Base-by-base conservation (phyloP, 805 yeast species). In the Lachancea waltii region DNA sequence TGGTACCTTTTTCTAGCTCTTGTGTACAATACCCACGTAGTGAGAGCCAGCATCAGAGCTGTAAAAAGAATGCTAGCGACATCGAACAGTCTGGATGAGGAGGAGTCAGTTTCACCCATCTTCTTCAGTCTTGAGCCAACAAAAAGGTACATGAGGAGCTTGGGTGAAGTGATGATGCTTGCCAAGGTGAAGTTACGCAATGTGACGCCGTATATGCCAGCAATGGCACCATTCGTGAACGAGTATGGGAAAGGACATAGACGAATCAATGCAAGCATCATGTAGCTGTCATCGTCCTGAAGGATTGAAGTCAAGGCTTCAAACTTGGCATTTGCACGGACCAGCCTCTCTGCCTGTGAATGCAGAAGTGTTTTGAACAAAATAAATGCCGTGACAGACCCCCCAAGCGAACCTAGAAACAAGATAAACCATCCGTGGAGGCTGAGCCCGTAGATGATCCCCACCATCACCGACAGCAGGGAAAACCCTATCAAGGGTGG, bases 201-300 rank as follows among this genome's bases (percentile, higher is more conserved):
- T 0, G 80, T 67, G 9, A 90, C 69, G 13, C 85, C 82, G 0
- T 94, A 95, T 10, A 90, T 74, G 2, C 94, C 81, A 7, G 95
- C 92, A 47, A 92, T 68, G 0, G 95, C 97, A 3, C 96, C 97
- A 53, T 90, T 90, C 0, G 92, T 81, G 22, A 90, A 65, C 2
- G 96, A 86, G 56, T 87, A 92, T 0, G 97, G 97, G 51, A 90
- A 72, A 0, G 98, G 98, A 49, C 96, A 86, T 41, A 90, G 60
- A 39, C 97, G 68, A 20, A 90, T 71, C 54, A 90, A 66, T 36
- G 82, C 73, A 37, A 90, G 60, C 17, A 92, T 61, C 46, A 78
- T 57, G 41, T 87, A 71, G 41, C 78, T 74, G 47, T 81, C 80
- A 39, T 75, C 73, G 41, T 85, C 94, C 48, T 72, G 77, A 42